Conservation (phyloP, 495 filamentous ascomycete genomes). For the Hyphodiscus hymeniophilus region DNA sequence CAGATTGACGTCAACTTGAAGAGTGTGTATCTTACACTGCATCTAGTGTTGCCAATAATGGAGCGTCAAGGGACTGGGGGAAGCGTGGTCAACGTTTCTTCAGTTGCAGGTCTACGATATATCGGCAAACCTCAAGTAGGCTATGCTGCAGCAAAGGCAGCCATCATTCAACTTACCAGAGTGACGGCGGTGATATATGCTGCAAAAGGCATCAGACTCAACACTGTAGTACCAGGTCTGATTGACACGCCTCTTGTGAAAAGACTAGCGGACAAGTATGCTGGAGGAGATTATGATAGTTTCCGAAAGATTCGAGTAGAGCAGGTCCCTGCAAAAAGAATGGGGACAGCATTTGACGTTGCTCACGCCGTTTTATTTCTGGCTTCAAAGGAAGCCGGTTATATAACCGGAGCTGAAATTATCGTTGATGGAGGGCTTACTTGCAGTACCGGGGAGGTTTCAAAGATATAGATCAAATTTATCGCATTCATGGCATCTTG, state of each 20-base stretch:
- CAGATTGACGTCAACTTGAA: conserved; percentile 47
- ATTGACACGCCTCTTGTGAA: conserved; percentile 36
- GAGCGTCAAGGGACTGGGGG: conserved; percentile 28
- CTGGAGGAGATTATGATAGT: conserved; percentile 28
- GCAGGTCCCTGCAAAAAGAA: conserved; percentile 20
- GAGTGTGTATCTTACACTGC: conserved; percentile 34
- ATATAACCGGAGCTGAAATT: too few relatives aligned
- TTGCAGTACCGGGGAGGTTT: conserved; percentile 18
- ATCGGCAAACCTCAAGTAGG: conserved; percentile 45
- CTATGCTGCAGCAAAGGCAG: conserved; percentile 42
- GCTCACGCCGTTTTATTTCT: conserved; percentile 44
- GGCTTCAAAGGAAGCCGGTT: conserved; percentile 35
- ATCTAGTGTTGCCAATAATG: conserved; percentile 43
- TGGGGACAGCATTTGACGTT: conserved; percentile 39
- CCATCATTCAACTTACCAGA: conserved; percentile 40
- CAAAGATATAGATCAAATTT: not conserved
- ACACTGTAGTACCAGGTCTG: conserved; percentile 46
- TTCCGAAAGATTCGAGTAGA: conserved; percentile 27
- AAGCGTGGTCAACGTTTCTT: conserved; percentile 35
- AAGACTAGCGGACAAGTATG: conserved; percentile 35
- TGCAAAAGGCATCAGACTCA: conserved; percentile 35
- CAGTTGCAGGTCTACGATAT: conserved; percentile 41
- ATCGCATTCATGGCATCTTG: too few relatives aligned
- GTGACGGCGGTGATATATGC: conserved; percentile 44
- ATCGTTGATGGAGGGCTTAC: conserved; percentile 44